Base-by-base conservation (phyloP, 1,284 basidiomycete genomes). In the Boletus austroedulis region DNA sequence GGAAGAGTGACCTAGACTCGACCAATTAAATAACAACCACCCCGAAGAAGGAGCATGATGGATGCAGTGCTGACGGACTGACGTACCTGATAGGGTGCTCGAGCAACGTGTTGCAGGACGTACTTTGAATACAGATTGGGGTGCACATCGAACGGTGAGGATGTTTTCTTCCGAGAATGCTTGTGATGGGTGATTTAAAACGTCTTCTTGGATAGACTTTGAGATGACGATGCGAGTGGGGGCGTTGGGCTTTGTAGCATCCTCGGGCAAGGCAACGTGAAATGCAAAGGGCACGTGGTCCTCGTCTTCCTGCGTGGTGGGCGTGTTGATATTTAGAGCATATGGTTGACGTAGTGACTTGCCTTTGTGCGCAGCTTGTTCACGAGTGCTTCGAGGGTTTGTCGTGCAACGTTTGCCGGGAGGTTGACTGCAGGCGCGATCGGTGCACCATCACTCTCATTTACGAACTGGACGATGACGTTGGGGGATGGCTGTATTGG, bases 51-150 rank as follows among this genome's bases (percentile, higher is more conserved):
- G 43, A 8, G 2, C 49, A 57, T 40, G 59, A 58, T 55, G 50
- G 43, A 54, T 50, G 52, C 14, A 17, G 40, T 29, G 64, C 46
- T 66, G 56, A 53, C 58, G 64, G 43, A 55, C 38, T 31, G 53
- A 68, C 78, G 60, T 66, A 89, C 92, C 93, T 58, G 89, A 89
- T 49, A 99, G 79, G 12, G 94, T 97, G 26, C 92, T 92, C 19
- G 92, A 95, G 73, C 96, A 98, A 61, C 96, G 77, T 41, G 93
- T 95, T 19, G 97, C 94, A 43, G 93, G 93, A 64, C 95, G 81
- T 15, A 99, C 96, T 64, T 89, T 87, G 77, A 98, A 99, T 3
- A 99, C 92, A 21, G 95, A 95, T 74, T 98, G 95, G 4, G 97
- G 96, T 43, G 95, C 87, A 73, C 94, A 97, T 67, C 89, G 85